Conservation (phyloP, 495 filamentous ascomycete species). For the Rhypophila decipiens region DNA sequence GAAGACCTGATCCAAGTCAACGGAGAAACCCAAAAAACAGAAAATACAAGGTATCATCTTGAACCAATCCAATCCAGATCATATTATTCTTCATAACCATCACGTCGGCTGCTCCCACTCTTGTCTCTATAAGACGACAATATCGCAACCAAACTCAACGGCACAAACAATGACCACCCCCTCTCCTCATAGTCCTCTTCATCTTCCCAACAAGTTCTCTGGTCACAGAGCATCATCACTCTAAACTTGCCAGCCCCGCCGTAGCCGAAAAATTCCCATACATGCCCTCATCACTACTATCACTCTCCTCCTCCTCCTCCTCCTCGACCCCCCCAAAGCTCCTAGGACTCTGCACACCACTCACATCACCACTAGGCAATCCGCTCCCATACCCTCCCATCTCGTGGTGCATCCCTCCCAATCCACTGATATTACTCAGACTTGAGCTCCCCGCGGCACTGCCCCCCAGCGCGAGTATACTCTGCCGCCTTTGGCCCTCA, state of each 20-base stretch:
- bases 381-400: conserved; percentile 14
- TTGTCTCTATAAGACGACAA: background rate
- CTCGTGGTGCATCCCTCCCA: conserved; percentile 18
- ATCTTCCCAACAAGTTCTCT: background rate
- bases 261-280: conserved; percentile 46
- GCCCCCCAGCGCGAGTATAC: conserved; percentile 24
- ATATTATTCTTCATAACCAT: background rate
- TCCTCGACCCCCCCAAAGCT: no score
- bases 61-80: background rate
- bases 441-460: conserved; percentile 5
- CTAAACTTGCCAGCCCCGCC: conserved; percentile 29
- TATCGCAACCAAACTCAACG: background rate
- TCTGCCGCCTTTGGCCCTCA: conserved; percentile 33
- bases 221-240: background rate
- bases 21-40: no score
- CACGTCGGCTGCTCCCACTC: background rate
- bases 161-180: background rate
- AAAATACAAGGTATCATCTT: background rate
- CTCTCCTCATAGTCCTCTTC: background rate
- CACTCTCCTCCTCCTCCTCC: no score
- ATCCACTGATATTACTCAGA: conserved; percentile 8
- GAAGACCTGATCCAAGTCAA: no score
- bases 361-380: conserved; percentile 33
- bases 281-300: conserved; percentile 45
- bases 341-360: conserved; percentile 36